Evolutionary conservation across 352 stramenopile genomes (phyloP), one percentile per base, ranked within the genome.

Genomic region (Phytophthora sp.): DNA sequence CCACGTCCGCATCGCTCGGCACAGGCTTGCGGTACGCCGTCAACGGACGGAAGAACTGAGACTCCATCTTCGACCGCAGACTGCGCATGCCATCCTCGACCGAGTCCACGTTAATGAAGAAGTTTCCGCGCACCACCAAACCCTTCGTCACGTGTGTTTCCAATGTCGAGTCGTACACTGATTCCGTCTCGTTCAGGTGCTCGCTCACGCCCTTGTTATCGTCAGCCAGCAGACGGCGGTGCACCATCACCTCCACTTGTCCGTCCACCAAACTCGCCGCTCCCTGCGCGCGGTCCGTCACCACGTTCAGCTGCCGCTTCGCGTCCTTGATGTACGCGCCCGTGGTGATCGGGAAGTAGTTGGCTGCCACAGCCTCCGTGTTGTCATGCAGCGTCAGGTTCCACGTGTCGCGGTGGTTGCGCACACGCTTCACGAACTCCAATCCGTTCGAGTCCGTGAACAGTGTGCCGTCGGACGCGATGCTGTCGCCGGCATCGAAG

Each of bases 281-380:
- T 34, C 96, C 97, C 69, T 99, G 95, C 0, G 95, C 93, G 9
- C 95, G 84, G 64, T 99, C 97, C 5, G 88, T 96, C 28, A 98
- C 70, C 17, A 99, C 59, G 24, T 87, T 92, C 15, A 99, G 69
- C 54, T 97, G 83, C 12, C 66, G 45, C 23, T 86, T 79, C 13
- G 81, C 59, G 57, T 98, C 91, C 69, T 98, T 89, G 55, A 99
- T 79, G 60, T 96, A 99, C 7, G 94, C 89, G 13, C 91, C 91
- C 5, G 94, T 89, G 49, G 93, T 99, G n/a, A 99, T 92, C 1
- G 97, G 97, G 62, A 98, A 98, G 77, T 98, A 99, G 72, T 99
- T 99, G 34, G 92, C 95, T 11, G 96, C 87, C 37, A 99, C 87
- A 41, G 88, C 90, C 72, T 99, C 93, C 46, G 90, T 84, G 20